phyloP scores from a whole-genome alignment of 202 grass and related monocot species.

The Zoysia matrella region DNA sequence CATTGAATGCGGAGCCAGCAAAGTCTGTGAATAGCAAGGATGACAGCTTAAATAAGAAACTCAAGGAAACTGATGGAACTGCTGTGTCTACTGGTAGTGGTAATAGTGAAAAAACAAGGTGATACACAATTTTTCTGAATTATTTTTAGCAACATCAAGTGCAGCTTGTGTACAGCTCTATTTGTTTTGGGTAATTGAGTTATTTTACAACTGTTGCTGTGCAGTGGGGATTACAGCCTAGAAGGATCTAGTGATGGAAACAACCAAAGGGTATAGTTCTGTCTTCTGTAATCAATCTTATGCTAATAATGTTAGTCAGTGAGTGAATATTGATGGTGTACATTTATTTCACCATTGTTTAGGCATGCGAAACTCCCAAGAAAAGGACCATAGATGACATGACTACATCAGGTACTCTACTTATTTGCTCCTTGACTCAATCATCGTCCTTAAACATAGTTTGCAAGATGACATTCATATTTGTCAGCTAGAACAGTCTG shows the following conservation, averaged over 20 bases:
- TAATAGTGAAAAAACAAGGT: conserved; percentile 62
- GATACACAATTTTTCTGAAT: conserved; percentile 26
- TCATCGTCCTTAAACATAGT: conserved; percentile 7
- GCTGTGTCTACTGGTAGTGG: too few species aligned
- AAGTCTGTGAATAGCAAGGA: conserved; percentile 64
- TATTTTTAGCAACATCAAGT: background rate
- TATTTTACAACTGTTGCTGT: conserved; percentile 22
- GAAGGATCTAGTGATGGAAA: conserved; percentile 40
- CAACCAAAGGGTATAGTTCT: conserved; percentile 46
- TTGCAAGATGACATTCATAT: background rate
- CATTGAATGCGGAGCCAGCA: conserved; percentile 46
- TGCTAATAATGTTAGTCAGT: background rate
- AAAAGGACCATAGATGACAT: conserved; percentile 31
- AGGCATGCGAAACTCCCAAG: conserved; percentile 39
- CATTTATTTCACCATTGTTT: conserved; percentile 27
- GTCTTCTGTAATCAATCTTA: background rate
- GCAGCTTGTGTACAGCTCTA: background rate
- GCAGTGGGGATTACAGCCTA: conserved; percentile 63
- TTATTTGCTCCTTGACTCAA: background rate
- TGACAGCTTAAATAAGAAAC: conserved; percentile 49
- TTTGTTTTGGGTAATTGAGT: background rate
- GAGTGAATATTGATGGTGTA: conserved; percentile 1
- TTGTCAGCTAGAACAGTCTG: background rate
- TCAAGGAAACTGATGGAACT: conserved; percentile 40
- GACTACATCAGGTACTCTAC: conserved; percentile 51